These are phyloP conservation scores for Trametes pubescens DNA, from an alignment of 1,284 basidiomycete species.

Conservation along the genomic window DNA sequence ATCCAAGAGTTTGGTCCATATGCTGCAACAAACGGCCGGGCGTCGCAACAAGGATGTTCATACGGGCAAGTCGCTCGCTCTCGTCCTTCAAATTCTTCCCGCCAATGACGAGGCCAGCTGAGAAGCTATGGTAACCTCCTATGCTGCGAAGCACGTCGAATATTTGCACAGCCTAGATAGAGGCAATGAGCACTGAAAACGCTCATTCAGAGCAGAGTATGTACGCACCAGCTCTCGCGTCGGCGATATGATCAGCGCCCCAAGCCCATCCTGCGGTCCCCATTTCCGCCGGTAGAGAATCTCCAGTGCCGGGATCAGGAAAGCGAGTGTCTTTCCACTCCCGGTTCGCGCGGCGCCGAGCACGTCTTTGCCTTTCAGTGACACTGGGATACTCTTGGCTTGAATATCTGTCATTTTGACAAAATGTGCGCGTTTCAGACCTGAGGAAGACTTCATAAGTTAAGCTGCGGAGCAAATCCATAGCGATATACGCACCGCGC, in stretches of 20 bases:
- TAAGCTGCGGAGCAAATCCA: background rate
- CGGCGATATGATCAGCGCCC: slow-evolving; percentile 94
- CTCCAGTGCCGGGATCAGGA: slow-evolving; percentile 83
- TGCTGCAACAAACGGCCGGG: slow-evolving; percentile 96
- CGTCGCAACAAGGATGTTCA: slow-evolving; percentile 98
- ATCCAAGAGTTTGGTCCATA: slow-evolving; percentile 97
- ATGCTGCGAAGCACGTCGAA: slow-evolving; percentile 95
- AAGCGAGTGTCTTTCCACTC: slow-evolving; percentile 86
- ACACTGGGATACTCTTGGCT: slow-evolving; percentile 65
- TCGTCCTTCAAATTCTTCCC: slow-evolving; percentile 98
- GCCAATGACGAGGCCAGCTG: slow-evolving; percentile 95
- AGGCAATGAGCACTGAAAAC: background rate
- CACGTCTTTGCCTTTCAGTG: slow-evolving; percentile 74
- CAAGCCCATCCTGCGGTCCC: slow-evolving; percentile 87
- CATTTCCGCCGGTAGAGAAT: slow-evolving; percentile 78
- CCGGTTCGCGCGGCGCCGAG: slow-evolving; percentile 84
- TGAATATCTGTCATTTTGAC: slow-evolving; percentile 89
- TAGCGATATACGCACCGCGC: slow-evolving; percentile 54
- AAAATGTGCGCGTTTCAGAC: slow-evolving; percentile 88
- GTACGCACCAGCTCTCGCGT: slow-evolving; percentile 89
- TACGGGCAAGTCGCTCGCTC: slow-evolving; percentile 84
- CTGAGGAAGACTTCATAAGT: slow-evolving; percentile 46
- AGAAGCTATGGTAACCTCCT: slow-evolving; percentile 91
- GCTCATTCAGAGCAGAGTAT: slow-evolving; percentile 34
- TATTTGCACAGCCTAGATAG: slow-evolving; percentile 89